Percentiles rank a stretch among this genome's conserved stretches.
phyloP scores from a whole-genome alignment of 1,139 yeast species.

The Suhomyces chickasaworum region DNA sequence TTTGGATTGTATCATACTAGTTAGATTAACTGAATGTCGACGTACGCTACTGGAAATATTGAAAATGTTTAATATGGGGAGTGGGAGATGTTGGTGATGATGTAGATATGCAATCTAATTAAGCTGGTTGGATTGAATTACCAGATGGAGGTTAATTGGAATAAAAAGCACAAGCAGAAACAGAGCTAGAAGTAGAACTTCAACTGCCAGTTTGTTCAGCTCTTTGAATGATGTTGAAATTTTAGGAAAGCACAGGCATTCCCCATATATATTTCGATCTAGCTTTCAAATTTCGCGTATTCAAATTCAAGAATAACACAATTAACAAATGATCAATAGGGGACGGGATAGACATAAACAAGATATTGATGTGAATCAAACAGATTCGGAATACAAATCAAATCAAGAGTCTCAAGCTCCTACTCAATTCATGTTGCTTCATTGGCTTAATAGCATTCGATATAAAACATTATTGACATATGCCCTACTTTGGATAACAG shows the following conservation, averaged over 20 bases:
- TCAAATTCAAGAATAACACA: not conserved
- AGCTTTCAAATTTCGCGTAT: not conserved
- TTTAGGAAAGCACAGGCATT: not conserved
- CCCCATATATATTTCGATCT: not conserved
- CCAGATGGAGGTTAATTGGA: too few species aligned
- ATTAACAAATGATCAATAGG: conserved; percentile 12
- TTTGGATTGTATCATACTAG: not conserved
- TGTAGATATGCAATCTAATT: too few species aligned
- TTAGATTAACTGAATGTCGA: not conserved
- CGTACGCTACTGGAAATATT: too few species aligned
- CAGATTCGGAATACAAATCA: not conserved
- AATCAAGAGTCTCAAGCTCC: not conserved
- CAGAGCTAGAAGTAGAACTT: not conserved
- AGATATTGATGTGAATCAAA: not conserved
- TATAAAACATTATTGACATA: conserved; percentile 3
- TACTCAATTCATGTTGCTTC: conserved; percentile 1
- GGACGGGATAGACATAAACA: conserved; percentile 17
- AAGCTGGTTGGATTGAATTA: too few species aligned
- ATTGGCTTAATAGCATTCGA: not conserved
- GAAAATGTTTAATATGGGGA: too few species aligned
- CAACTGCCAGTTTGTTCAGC: not conserved
- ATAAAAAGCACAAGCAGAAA: not conserved
- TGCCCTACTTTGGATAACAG: conserved; percentile 29
- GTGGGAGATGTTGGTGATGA: too few species aligned
- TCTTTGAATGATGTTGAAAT: not conserved